Base-by-base conservation (phyloP, 1,284 basidiomycete genomes). In the Somion occarium region DNA sequence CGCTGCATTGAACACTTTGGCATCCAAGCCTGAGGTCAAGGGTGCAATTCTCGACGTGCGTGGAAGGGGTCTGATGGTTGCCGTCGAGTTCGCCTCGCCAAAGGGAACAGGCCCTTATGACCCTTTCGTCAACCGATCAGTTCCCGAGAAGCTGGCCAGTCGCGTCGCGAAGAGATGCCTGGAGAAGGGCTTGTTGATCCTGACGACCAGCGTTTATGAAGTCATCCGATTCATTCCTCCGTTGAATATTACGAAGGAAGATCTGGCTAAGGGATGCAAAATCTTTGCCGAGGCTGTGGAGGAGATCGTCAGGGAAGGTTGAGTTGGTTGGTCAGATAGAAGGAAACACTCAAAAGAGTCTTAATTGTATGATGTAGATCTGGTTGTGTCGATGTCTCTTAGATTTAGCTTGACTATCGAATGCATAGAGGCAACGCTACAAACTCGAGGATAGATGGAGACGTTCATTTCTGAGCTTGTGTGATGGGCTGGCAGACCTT, bases 81-180 rank as follows among this genome's bases (percentile, higher is more conserved):
- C 78, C 1, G 75, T 93, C 50, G 91, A 93, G 65, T 93, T 93
- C 60, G 80, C 80, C 1, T 81, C 82, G 3, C 80, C 86, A 0
- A 66, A 68, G 9, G 72, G 72, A 37, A 67, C 74, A 11, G 61
- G 61, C 42, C 38, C 67, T 11, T 68, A 73, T 59, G 80, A 83
- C 64, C 69, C 75, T 3, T 67, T 66, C 25, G 59, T 69, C 38
- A 66, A 69, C 49, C 57, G 68, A 38, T 58, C 63, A 23, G 70
- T 80, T 7, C 85, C 88, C 24, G 76, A 78, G 67, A 75, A 78
- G 59, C 75, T 95, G 55, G 86, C 91, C 13, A 75, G 75, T 54
- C 76, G 86, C n/a, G 82, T 97, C 11, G 80, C 89, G 59, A 81
- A 82, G 66, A 83, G 82, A 63, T 93, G 92, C 68, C 73, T 92